Percentiles rank a stretch among this genome's conserved stretches.
These are phyloP conservation scores for Penicillium sp. DNA, from an alignment of 2,329 filamentous ascomycete species.

Conservation along the genomic window DNA sequence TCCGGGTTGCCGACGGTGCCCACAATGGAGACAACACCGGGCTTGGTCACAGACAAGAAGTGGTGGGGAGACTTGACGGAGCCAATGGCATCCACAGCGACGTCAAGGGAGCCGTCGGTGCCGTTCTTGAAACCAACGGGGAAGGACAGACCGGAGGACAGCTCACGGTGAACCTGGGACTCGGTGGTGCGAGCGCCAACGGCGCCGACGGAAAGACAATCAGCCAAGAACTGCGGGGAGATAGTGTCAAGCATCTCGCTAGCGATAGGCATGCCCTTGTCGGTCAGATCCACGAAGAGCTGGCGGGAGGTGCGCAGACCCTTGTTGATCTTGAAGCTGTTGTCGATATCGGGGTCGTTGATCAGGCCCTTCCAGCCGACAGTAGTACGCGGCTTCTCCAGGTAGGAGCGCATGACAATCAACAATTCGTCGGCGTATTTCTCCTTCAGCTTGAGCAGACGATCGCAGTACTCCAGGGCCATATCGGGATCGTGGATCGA, in stretches of 20 bases:
- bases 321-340: conserved; percentile 99
- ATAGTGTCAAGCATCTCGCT: conserved; percentile 99
- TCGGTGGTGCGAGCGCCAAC: conserved; percentile 97
- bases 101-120: conserved; percentile 85
- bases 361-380: conserved; percentile 99
- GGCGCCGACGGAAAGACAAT: conserved; percentile 87
- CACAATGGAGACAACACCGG: conserved; percentile 91
- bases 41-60: conserved; percentile 97
- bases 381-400: conserved; percentile 97
- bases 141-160: conserved; percentile 93
- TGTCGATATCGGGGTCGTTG: conserved; percentile 98
- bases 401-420: conserved; percentile 97
- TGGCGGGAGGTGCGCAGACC: conserved; percentile 83
- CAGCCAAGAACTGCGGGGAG: conserved; percentile 93
- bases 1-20: conserved; percentile 94
- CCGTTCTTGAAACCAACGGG: conserved; percentile 99
- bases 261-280: conserved; percentile 92
- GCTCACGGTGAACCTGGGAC: conserved; percentile 90
- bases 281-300: conserved; percentile 89
- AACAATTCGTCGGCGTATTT: conserved; percentile 88
- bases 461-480: conserved; percentile 90
- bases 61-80: conserved; percentile 91
- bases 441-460: conserved; percentile 77
- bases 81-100: conserved; percentile 94
- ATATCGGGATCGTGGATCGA: conserved; percentile 94